phyloP scores from a whole-genome alignment of 2,329 filamentous ascomycete species.

The Diaporthe citrichinensis region DNA sequence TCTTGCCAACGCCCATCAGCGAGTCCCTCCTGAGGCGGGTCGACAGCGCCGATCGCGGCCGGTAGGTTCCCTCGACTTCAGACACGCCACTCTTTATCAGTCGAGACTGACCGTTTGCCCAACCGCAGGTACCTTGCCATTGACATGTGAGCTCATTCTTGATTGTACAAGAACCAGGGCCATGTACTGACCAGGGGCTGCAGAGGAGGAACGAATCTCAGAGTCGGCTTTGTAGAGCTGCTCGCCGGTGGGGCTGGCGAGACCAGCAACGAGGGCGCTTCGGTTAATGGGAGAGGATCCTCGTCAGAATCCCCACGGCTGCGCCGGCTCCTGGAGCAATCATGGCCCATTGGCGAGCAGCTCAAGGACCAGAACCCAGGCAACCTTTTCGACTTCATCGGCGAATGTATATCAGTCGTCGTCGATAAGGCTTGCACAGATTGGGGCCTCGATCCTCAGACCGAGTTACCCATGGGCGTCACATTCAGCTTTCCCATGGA shows the following conservation, averaged over 20 bases:
- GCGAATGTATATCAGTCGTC: constrained; percentile 80
- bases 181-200: constrained; percentile 43
- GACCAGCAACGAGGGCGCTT: background rate
- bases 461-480: constrained; percentile 74
- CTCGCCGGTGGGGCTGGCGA: constrained; percentile 52
- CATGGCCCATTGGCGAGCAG: constrained; percentile 81
- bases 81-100: constrained; percentile 10
- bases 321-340: constrained; percentile 74
- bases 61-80: constrained; percentile 57
- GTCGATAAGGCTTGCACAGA: constrained; percentile 69
- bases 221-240: constrained; percentile 77
- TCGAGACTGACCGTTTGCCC: constrained; percentile 35
- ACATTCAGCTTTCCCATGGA: constrained; percentile 81
- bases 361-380: constrained; percentile 82
- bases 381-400: constrained; percentile 86
- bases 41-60: constrained; percentile 56
- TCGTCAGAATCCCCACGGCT: constrained; percentile 50
- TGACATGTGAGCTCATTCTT: constrained; percentile 69
- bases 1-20: constrained; percentile 73
- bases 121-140: constrained; percentile 69
- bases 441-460: constrained; percentile 57
- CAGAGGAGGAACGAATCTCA: constrained; percentile 77
- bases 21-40: constrained; percentile 69
- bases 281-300: constrained; percentile 19
- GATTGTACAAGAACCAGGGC: constrained; percentile 46